These are phyloP conservation scores for Soucietia sequanensis DNA, from an alignment of 805 yeast species.

Conservation along the genomic window DNA sequence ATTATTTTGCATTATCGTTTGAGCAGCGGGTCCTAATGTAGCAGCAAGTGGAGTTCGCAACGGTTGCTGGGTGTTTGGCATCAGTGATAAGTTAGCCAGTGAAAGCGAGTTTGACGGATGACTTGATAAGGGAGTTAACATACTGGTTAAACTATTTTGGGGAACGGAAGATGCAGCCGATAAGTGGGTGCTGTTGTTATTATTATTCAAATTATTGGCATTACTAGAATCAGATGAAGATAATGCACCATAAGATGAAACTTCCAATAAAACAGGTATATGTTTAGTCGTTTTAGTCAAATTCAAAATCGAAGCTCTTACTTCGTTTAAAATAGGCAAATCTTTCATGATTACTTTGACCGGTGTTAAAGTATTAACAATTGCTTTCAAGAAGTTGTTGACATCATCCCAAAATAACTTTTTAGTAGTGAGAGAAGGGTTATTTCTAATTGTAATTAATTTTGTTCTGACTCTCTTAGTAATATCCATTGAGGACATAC, in stretches of 20 bases:
- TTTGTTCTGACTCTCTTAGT: conserved; percentile 63
- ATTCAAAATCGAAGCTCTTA: conserved; percentile 73
- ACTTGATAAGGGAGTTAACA: conserved; percentile 29
- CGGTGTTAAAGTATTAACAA: conserved; percentile 78
- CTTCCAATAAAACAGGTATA: conserved; percentile 79
- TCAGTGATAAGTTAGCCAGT: conserved; percentile 7
- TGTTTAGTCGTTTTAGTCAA: conserved; percentile 89
- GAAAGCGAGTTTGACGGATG: conserved; percentile 17
- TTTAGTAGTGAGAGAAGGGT: conserved; percentile 50
- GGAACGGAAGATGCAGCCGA: conserved; percentile 21
- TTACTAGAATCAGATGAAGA: conserved; percentile 17
- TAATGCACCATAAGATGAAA: conserved; percentile 32
- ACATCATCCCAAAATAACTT: conserved; percentile 81
- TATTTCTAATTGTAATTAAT: conserved; percentile 49
- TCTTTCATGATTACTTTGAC: conserved; percentile 82
- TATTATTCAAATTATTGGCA: conserved; percentile 3
- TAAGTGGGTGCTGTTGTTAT: no score
- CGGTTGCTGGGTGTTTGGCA: conserved; percentile 10
- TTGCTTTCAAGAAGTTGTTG: conserved; percentile 75
- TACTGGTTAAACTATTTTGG: conserved; percentile 18
- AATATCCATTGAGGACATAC: conserved; percentile 79
- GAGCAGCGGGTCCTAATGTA: conserved; percentile 26
- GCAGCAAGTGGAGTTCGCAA: conserved; percentile 26
- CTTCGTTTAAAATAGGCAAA: conserved; percentile 74
- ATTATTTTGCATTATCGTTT: conserved; percentile 17